Conservation (phyloP, 1,284 basidiomycete genomes). For the Erythrobasidium hasegawianum region DNA sequence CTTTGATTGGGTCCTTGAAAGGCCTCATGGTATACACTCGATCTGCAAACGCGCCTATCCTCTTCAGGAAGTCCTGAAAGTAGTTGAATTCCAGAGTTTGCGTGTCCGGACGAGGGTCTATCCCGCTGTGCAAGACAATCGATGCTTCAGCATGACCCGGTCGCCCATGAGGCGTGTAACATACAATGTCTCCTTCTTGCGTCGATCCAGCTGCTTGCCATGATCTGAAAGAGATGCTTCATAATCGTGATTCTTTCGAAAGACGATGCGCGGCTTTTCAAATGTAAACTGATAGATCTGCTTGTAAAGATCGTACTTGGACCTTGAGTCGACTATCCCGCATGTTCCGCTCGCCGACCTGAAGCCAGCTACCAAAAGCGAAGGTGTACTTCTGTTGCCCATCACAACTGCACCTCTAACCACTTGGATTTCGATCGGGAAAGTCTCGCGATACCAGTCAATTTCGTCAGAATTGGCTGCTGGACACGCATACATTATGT, state of each 20-base stretch:
- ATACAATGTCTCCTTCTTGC: background rate
- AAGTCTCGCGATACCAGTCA: conserved; percentile 65
- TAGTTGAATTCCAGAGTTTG: background rate
- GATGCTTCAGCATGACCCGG: conserved; percentile 10
- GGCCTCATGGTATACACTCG: background rate
- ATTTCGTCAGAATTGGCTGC: conserved; percentile 46
- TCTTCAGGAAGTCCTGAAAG: conserved; percentile 54
- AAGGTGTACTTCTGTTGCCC: conserved; percentile 78
- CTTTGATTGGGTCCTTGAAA: background rate
- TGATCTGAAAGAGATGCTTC: conserved; percentile 48
- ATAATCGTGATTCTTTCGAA: conserved; percentile 72
- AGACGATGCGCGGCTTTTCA: conserved; percentile 61
- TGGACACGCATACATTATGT: too few relatives aligned
- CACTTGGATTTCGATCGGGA: conserved; percentile 72
- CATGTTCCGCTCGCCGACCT: conserved; percentile 68
- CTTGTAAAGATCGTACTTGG: conserved; percentile 73
- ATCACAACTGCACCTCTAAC: conserved; percentile 70
- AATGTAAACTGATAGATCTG: conserved; percentile 69
- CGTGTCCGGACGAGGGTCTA: background rate
- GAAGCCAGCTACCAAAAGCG: conserved; percentile 73
- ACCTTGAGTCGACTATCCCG: conserved; percentile 72
- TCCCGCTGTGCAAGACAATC: background rate
- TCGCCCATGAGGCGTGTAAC: too few relatives aligned
- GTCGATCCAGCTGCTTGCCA: conserved; percentile 16
- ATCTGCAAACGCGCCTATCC: conserved; percentile 57